A percentile compares a stretch with the other conserved stretches of the same genome.
Evolutionary conservation across 2,329 filamentous ascomycete genomes (phyloP).

Genomic region (Venturia asperata): DNA sequence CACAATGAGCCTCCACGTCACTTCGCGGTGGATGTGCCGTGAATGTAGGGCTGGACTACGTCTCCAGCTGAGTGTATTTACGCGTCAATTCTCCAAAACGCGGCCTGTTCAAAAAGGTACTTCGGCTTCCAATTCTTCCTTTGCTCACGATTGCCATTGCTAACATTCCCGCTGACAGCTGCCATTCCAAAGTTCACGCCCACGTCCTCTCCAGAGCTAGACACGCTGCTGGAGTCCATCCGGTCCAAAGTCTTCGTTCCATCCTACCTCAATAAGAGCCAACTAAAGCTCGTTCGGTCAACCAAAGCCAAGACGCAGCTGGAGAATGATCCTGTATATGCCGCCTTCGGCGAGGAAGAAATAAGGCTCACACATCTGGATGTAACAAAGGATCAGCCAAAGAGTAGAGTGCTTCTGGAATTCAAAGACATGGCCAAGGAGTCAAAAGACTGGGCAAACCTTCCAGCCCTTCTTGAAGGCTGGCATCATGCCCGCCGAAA

Average conservation of each 20-base stretch:
- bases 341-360: conserved; percentile 28
- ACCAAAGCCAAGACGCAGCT: conserved; percentile 15
- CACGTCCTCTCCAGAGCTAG: conserved; percentile 49
- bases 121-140: background rate
- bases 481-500: conserved; percentile 25
- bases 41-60: background rate
- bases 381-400: conserved; percentile 28
- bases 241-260: conserved; percentile 56
- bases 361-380: conserved; percentile 31
- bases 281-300: conserved; percentile 47
- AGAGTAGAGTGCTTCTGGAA: conserved; percentile 25
- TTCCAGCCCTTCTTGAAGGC: conserved; percentile 30
- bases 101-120: background rate
- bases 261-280: conserved; percentile 47
- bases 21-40: background rate
- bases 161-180: conserved; percentile 17
- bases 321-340: conserved; percentile 19
- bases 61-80: background rate
- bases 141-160: background rate
- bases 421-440: conserved; percentile 25
- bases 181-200: conserved; percentile 39
- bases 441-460: conserved; percentile 30
- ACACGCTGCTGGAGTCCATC: conserved; percentile 46
- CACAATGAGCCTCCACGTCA: background rate
- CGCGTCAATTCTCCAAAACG: background rate